Percentiles rank a stretch among this genome's conserved stretches.
phyloP scores from a whole-genome alignment of 73 alveolate genomes.

The Tetrahymena thermophila region DNA sequence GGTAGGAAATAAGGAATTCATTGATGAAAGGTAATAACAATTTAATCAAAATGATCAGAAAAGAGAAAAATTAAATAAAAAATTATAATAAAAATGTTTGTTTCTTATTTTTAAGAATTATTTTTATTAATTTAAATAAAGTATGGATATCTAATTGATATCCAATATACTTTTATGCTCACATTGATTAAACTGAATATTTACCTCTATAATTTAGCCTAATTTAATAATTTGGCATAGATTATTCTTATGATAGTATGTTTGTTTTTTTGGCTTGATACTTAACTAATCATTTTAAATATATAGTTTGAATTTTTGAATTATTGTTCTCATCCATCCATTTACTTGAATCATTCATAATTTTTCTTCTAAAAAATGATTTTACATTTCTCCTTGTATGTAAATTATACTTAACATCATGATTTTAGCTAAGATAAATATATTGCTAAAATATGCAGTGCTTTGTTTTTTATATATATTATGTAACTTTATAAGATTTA shows the following conservation, averaged over 20 bases:
- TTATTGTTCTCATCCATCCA: not conserved
- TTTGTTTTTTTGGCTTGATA: no score
- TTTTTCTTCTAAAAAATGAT: not conserved
- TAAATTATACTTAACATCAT: no score
- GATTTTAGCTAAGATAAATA: not conserved
- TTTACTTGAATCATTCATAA: not conserved
- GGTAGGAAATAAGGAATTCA: not conserved
- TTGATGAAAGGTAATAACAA: not conserved
- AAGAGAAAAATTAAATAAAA: not conserved
- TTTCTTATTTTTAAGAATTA: not conserved
- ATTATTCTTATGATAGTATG: no score
- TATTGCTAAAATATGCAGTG: not conserved
- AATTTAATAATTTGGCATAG: not conserved
- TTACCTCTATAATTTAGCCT: not conserved
- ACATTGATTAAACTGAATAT: not conserved
- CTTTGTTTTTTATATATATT: no score
- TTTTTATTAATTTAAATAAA: not conserved
- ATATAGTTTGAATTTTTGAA: not conserved
- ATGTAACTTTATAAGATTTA: not conserved
- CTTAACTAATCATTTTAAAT: no score
- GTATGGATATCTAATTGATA: not conserved
- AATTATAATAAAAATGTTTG: not conserved
- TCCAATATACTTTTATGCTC: not conserved
- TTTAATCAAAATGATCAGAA: not conserved
- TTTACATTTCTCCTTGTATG: not conserved